These are phyloP conservation scores for Vitis rupestris DNA, from an alignment of 164 flowering plant species.

Conservation along the genomic window DNA sequence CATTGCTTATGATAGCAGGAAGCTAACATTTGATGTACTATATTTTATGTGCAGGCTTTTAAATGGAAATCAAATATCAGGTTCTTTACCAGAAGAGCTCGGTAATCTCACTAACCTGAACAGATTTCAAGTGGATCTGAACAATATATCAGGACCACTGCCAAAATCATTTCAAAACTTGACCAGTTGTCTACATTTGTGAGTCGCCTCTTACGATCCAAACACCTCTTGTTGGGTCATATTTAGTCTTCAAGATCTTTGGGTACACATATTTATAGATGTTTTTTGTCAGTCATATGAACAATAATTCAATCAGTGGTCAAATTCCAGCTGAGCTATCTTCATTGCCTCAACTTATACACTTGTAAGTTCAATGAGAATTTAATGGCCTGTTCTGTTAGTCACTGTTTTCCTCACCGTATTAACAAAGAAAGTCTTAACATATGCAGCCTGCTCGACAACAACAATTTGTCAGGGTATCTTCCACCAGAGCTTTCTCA, in stretches of 20 bases:
- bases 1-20: neutral
- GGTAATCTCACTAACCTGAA: slow-evolving; percentile 59
- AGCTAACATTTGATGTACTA: neutral
- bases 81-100: slow-evolving; percentile 76
- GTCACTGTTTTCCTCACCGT: neutral
- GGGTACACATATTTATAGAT: no score
- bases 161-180: slow-evolving; percentile 79
- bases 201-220: slow-evolving; percentile 30
- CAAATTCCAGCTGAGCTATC: slow-evolving; percentile 25
- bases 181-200: slow-evolving; percentile 61
- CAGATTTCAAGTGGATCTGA: slow-evolving; percentile 72
- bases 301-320: slow-evolving; percentile 29
- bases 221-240: neutral
- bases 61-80: slow-evolving; percentile 75
- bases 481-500: slow-evolving; percentile 22
- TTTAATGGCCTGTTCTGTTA: neutral
- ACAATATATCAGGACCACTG: slow-evolving; percentile 64
- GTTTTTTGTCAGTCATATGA: slow-evolving; percentile 19
- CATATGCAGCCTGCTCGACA: slow-evolving; percentile 26
- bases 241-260: no score
- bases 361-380: slow-evolving; percentile 18
- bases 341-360: slow-evolving; percentile 10
- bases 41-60: slow-evolving; percentile 58
- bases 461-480: slow-evolving; percentile 27
- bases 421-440: neutral